phyloP scores from a whole-genome alignment of 352 stramenopile species.

The Pythium guiyangense region DNA sequence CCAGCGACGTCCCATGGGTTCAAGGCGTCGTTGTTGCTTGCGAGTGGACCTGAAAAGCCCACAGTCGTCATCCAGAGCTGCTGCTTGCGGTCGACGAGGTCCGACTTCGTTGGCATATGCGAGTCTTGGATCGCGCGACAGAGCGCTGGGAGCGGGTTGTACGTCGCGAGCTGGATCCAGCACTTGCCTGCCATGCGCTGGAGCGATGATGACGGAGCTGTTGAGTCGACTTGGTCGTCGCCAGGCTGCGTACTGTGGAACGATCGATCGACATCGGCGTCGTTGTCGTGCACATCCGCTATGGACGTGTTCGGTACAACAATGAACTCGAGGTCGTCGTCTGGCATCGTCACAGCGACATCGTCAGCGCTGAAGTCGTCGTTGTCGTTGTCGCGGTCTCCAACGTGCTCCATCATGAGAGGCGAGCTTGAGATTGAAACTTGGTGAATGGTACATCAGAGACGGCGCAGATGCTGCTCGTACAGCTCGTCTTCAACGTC shows the following conservation, averaged over 20 bases:
- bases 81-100: background rate
- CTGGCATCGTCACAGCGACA: constrained; percentile 1
- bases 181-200: constrained; percentile 8
- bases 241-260: background rate
- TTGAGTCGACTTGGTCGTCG: background rate
- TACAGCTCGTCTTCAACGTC: too few relatives aligned
- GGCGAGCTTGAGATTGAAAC: too few relatives aligned
- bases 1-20: too few relatives aligned
- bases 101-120: constrained; percentile 6
- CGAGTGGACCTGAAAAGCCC: constrained; percentile 2
- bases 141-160: constrained; percentile 15
- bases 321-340: constrained; percentile 4
- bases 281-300: background rate
- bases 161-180: constrained; percentile 12
- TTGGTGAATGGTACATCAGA: too few relatives aligned
- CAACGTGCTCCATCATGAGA: background rate
- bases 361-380: background rate
- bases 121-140: constrained; percentile 11
- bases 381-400: background rate
- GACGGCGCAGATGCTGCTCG: too few relatives aligned
- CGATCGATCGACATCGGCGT: background rate
- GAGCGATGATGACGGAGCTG: background rate
- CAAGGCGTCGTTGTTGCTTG: too few relatives aligned
- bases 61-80: too few relatives aligned
- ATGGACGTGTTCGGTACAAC: background rate